A percentile compares a stretch with the other conserved stretches of the same genome.
Conservation (phyloP, 2,329 filamentous ascomycete genomes). For the Ophiocordyceps camponoti-rufipedis region DNA sequence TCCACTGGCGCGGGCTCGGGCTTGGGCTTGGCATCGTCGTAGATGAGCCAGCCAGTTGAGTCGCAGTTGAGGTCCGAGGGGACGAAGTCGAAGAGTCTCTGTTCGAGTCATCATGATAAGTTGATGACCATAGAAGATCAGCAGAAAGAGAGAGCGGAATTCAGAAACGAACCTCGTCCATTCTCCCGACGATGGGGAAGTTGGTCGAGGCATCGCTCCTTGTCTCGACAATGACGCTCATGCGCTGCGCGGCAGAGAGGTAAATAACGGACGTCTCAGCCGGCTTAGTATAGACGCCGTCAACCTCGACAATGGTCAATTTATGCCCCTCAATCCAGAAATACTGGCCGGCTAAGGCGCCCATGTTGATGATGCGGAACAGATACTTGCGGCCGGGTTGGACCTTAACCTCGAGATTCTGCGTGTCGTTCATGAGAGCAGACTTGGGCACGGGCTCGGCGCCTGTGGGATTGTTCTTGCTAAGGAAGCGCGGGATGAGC, state of each 20-base stretch:
- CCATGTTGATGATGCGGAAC: slow-evolving; percentile 54
- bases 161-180: slow-evolving; percentile 38
- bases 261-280: slow-evolving; percentile 45
- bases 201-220: slow-evolving; percentile 43
- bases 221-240: slow-evolving; percentile 42
- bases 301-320: slow-evolving; percentile 53
- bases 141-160: background rate
- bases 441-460: slow-evolving; percentile 50
- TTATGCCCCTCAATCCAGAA: slow-evolving; percentile 50
- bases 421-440: slow-evolving; percentile 54
- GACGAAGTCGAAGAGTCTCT: slow-evolving; percentile 49
- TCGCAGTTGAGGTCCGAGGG: slow-evolving; percentile 52
- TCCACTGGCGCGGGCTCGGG: slow-evolving; percentile 36
- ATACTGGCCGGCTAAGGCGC: slow-evolving; percentile 50
- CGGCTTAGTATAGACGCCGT: slow-evolving; percentile 49
- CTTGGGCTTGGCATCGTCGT: slow-evolving; percentile 26
- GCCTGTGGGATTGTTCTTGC: slow-evolving; percentile 34
- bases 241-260: slow-evolving; percentile 48
- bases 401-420: slow-evolving; percentile 38
- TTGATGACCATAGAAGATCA: background rate
- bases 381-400: slow-evolving; percentile 54
- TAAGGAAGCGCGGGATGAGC: slow-evolving; percentile 29
- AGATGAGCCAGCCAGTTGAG: slow-evolving; percentile 45
- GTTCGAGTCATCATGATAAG: background rate
- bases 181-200: slow-evolving; percentile 49